Evolutionary conservation across 2,329 filamentous ascomycete genomes (phyloP).

Genomic region (Fusarium sp.): DNA sequence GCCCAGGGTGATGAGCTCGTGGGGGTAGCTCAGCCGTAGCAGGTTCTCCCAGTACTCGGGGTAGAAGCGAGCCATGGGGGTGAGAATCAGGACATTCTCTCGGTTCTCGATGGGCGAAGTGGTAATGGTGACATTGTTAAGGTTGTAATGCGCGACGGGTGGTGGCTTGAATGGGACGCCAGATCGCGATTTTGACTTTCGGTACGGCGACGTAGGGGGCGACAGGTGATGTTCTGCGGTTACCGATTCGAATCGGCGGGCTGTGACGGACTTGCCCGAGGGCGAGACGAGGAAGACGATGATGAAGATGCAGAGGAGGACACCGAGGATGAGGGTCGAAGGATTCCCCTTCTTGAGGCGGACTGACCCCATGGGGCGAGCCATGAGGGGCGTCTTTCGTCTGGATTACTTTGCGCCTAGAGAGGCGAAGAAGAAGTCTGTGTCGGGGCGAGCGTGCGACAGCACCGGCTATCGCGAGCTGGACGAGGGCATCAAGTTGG

Average conservation of each 20-base stretch:
- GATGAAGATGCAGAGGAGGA: conserved; percentile 74
- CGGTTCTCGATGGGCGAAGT: conserved; percentile 75
- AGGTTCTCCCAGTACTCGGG: conserved; percentile 96
- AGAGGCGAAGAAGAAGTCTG: conserved; percentile 2
- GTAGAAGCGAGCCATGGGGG: conserved; percentile 93
- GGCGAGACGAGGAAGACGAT: conserved; percentile 68
- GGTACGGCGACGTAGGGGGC: conserved; percentile 54
- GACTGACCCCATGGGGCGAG: conserved; percentile 66
- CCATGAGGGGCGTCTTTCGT: conserved; percentile 52
- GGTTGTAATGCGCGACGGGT: conserved; percentile 89
- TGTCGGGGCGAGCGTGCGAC: conserved; percentile 19
- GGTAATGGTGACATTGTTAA: conserved; percentile 93
- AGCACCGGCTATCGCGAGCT: conserved; percentile 35
- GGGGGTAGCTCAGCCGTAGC: conserved; percentile 81
- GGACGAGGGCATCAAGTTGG: conserved; percentile 40
- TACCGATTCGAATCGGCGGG: conserved; percentile 56
- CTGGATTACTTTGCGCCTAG: conserved; percentile 10
- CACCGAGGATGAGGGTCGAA: conserved; percentile 75
- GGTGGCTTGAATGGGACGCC: conserved; percentile 62
- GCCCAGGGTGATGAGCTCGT: conserved; percentile 91
- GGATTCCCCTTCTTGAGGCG: conserved; percentile 84
- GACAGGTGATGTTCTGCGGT: conserved; percentile 55
- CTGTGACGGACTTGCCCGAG: conserved; percentile 60
- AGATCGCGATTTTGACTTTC: conserved; percentile 50
- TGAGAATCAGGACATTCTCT: conserved; percentile 89